These are phyloP conservation scores for Achaetomium macrosporum DNA, from an alignment of 2,329 filamentous ascomycete species.

Conservation along the genomic window DNA sequence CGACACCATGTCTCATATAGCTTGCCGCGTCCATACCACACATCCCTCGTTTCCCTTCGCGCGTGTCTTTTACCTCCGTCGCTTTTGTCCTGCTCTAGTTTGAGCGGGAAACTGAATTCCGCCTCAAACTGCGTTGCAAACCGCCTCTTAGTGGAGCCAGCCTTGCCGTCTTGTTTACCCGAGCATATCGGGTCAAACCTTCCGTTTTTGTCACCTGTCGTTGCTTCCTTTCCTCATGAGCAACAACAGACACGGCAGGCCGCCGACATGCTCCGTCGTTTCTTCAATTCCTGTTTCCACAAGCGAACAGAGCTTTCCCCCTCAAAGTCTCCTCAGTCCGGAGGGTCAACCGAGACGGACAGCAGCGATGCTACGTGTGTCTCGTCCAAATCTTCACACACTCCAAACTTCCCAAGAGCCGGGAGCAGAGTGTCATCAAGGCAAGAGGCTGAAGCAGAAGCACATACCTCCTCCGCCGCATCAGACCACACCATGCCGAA, in stretches of 20 bases:
- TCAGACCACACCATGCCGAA: slow-evolving; percentile 12
- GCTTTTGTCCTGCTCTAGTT: background rate
- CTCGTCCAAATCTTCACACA: background rate
- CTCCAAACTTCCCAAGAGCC: slow-evolving; percentile 2
- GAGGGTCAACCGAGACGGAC: slow-evolving; percentile 21
- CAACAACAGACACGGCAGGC: background rate
- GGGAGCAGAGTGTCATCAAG: background rate
- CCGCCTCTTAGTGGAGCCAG: slow-evolving; percentile 17
- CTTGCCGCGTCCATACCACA: slow-evolving; percentile 10
- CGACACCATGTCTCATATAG: slow-evolving; percentile 25
- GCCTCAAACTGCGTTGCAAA: background rate
- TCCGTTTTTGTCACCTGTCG: background rate
- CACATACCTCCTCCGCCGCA: background rate
- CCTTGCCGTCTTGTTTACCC: background rate
- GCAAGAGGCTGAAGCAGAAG: background rate
- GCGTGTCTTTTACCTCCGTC: background rate
- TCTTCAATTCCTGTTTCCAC: slow-evolving; percentile 23
- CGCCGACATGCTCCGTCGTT: slow-evolving; percentile 16
- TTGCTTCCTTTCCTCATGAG: background rate
- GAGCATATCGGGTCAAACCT: background rate
- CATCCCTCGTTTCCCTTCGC: slow-evolving; percentile 4
- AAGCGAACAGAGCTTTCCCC: slow-evolving; percentile 12
- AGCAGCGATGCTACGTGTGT: slow-evolving; percentile 14
- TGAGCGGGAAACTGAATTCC: background rate
- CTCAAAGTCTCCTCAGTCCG: slow-evolving; percentile 13